Base-by-base conservation (phyloP, 2,329 filamentous ascomycete species). In the Aspergillus thermomutatus region DNA sequence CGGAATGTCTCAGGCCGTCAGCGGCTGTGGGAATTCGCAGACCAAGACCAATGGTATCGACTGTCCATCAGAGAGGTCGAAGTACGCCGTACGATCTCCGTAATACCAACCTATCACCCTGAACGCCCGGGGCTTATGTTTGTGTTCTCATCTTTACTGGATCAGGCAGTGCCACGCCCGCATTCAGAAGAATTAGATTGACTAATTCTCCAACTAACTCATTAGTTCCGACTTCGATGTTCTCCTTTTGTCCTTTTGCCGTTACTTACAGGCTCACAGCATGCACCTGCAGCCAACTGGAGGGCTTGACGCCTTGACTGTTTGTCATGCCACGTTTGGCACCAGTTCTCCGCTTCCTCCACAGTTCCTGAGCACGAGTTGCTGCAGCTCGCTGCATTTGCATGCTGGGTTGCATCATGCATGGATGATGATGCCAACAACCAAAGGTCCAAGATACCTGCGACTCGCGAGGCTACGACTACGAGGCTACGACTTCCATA, bases 121-220 rank as follows among this genome's bases (percentile, higher is more conserved):
- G 19, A 21, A 45, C 41, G 41, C 41, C 3, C 10, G 1, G 11
- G n/a, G 10, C 41, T 43, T 23, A n/a, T 34, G 26, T 14, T 25
- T n/a, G n/a, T 47, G 14, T 46, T 50, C 56, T 14, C 54, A 64
- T 64, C 61, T 34, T 62, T 62, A 61, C 60, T 60, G 37, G 25
- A 61, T 64, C 55, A 34, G 60, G 60, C 50, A 54, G 49, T 56
- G 56, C 59, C 60, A 54, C 60, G 56, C 54, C 50, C 54, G 52
- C 52, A 53, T 57, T 55, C 56, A 54, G 54, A 55, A 40, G 52
- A 58, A 41, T 7, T n/a, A n/a, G n/a, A n/a, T 19, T 41, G 37
- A 41, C 56, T 59, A 64, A 62, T 56, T 58, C 55, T 56, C 53
- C 40, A 52, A 53, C 61, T 62, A 65, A 57, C 54, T 53, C 51